phyloP scores from a whole-genome alignment of 352 stramenopile species.

The Globisporangium nodosum region DNA sequence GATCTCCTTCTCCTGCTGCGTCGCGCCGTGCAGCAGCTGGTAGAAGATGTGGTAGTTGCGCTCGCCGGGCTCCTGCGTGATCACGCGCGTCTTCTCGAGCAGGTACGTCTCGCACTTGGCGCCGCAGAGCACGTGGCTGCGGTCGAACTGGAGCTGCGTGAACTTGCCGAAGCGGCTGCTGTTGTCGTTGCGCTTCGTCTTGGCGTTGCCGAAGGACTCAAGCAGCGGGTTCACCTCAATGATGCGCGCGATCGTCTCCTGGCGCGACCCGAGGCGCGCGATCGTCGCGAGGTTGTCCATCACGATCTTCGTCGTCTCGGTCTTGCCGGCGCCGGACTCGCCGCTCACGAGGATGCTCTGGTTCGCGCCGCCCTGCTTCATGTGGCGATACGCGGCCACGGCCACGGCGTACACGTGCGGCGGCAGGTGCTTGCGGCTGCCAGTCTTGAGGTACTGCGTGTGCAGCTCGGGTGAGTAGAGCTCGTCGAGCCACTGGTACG shows the following conservation, averaged over 20 bases:
- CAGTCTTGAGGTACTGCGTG: slow-evolving; percentile 50
- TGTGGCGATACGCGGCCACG: slow-evolving; percentile 62
- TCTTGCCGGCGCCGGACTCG: slow-evolving; percentile 90
- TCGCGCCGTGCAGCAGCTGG: slow-evolving; percentile 65
- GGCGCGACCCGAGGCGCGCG: slow-evolving; percentile 21
- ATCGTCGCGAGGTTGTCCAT: slow-evolving; percentile 84
- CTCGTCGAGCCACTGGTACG: slow-evolving; percentile 88
- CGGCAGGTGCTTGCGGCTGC: slow-evolving; percentile 39
- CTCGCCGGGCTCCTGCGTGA: slow-evolving; percentile 88
- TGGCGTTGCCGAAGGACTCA: slow-evolving; percentile 98
- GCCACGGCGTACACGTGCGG: slow-evolving; percentile 73
- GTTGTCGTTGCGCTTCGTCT: slow-evolving; percentile 97
- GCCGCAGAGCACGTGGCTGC: slow-evolving; percentile 63
- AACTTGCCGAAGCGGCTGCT: slow-evolving; percentile 95
- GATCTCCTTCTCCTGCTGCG: slow-evolving; percentile 29
- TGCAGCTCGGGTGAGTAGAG: slow-evolving; percentile 71
- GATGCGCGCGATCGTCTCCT: slow-evolving; percentile 87
- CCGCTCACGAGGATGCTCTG: slow-evolving; percentile 86
- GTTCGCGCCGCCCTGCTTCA: slow-evolving; percentile 49
- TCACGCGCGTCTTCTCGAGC: slow-evolving; percentile 94
- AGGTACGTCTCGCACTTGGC: slow-evolving; percentile 95
- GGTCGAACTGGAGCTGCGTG: slow-evolving; percentile 93
- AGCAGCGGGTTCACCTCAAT: slow-evolving; percentile 97
- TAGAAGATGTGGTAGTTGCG: slow-evolving; percentile 98
- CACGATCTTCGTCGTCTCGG: slow-evolving; percentile 92